Evolutionary conservation across 257 asterid species (phyloP).

Genomic region (Solanum piurae): DNA sequence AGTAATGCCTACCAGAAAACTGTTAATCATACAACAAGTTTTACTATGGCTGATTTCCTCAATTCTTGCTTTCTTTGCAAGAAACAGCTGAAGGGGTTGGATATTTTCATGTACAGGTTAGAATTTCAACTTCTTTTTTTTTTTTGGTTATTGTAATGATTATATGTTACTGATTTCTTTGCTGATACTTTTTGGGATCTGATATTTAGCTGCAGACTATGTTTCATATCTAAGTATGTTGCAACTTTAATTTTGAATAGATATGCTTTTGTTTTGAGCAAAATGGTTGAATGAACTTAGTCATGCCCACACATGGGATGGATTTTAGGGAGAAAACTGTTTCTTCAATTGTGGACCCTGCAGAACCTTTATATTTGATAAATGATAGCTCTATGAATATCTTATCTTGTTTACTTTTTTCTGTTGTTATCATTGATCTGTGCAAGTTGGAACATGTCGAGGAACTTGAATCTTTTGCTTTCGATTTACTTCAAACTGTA

Average conservation of each 20-base stretch:
- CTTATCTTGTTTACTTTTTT: background rate
- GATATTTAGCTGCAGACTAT: background rate
- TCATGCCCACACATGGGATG: background rate
- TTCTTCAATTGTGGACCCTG: background rate
- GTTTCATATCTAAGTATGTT: background rate
- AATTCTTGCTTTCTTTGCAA: slow-evolving; percentile 64
- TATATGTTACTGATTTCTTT: background rate
- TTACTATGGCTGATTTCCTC: slow-evolving; percentile 37
- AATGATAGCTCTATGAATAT: background rate
- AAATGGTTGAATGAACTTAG: background rate
- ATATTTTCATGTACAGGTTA: slow-evolving; percentile 89
- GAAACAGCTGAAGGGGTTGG: slow-evolving; percentile 81
- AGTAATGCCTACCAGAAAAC: background rate
- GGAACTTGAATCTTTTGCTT: background rate
- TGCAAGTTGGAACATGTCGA: background rate
- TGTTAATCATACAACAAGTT: background rate
- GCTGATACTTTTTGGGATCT: slow-evolving; percentile 1
- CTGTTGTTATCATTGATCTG: background rate
- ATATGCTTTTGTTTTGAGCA: background rate
- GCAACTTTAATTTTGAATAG: background rate
- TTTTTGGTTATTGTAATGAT: background rate
- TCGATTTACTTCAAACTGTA: background rate
- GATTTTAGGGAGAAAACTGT: background rate
- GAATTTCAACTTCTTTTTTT: background rate
- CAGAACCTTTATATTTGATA: background rate